Evolutionary conservation across 164 flowering plant genomes (phyloP).

Genomic region (Stephania japonica): DNA sequence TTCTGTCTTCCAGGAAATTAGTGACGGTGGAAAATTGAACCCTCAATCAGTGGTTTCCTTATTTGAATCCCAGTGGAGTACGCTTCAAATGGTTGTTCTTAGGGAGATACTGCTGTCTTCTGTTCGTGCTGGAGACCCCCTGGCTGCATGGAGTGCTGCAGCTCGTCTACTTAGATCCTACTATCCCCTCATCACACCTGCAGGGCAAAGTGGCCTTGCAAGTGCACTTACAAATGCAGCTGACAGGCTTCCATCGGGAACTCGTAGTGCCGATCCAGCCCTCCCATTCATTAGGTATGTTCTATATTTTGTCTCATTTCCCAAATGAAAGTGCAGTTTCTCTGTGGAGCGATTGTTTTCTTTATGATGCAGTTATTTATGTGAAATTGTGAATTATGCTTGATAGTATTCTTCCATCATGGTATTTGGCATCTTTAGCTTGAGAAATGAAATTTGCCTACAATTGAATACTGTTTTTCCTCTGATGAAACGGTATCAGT

Average conservation of each 20-base stretch:
- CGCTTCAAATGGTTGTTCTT: conserved; percentile 96
- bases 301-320: conserved; percentile 1
- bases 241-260: conserved; percentile 88
- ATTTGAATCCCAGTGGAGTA: conserved; percentile 98
- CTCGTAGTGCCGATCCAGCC: conserved; percentile 95
- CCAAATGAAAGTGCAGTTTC: not conserved
- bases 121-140: conserved; percentile 97
- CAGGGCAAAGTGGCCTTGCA: conserved; percentile 95
- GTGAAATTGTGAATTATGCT: not conserved
- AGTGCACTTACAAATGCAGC: conserved; percentile 84
- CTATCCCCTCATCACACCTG: conserved; percentile 94
- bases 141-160: conserved; percentile 99
- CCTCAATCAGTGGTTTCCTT: conserved; percentile 71
- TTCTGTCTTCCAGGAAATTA: conserved; percentile 33
- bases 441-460: not conserved
- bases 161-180: conserved; percentile 91
- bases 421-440: not conserved
- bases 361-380: not conserved
- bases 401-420: not conserved
- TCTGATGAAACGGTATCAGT: not conserved
- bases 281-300: conserved; percentile 86
- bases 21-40: conserved; percentile 65
- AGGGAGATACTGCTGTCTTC: conserved; percentile 91
- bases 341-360: not conserved
- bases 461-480: not conserved